Conservation (phyloP, 805 yeast genomes). For the Ogataea trehaloabstinens region DNA sequence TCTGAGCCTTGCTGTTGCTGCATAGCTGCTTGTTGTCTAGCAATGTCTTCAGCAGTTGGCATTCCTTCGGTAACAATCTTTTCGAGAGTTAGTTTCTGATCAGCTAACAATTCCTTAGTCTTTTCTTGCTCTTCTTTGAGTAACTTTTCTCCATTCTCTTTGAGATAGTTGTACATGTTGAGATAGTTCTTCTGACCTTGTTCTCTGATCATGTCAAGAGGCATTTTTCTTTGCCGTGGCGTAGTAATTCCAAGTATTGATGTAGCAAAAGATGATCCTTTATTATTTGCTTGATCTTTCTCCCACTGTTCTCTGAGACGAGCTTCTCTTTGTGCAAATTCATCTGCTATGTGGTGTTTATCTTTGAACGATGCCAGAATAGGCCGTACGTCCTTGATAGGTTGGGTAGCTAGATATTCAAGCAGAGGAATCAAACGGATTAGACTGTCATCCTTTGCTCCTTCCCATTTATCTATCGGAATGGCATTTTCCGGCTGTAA, state of each 20-base stretch:
- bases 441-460: constrained; percentile 76
- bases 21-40: constrained; percentile 33
- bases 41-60: constrained; percentile 68
- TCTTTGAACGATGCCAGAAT: constrained; percentile 71
- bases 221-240: constrained; percentile 62
- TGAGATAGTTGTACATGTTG: constrained; percentile 63
- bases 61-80: constrained; percentile 81
- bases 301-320: constrained; percentile 70
- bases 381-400: constrained; percentile 84
- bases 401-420: constrained; percentile 90
- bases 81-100: constrained; percentile 79
- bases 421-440: constrained; percentile 84
- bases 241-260: constrained; percentile 55
- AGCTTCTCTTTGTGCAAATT: constrained; percentile 76
- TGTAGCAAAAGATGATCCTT: constrained; percentile 21
- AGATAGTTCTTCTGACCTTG: constrained; percentile 89
- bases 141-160: constrained; percentile 60
- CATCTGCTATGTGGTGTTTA: constrained; percentile 66
- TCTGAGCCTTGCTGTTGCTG: constrained; percentile 10
- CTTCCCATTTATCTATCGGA: constrained; percentile 81
- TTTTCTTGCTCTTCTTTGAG: constrained; percentile 82
- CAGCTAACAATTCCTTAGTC: constrained; percentile 77
- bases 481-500: constrained; percentile 95
- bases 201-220: constrained; percentile 84
- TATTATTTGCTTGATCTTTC: constrained; percentile 42